phyloP scores from a whole-genome alignment of 371 early-diverging fungal genomes.

The Mucor plumbeus region DNA sequence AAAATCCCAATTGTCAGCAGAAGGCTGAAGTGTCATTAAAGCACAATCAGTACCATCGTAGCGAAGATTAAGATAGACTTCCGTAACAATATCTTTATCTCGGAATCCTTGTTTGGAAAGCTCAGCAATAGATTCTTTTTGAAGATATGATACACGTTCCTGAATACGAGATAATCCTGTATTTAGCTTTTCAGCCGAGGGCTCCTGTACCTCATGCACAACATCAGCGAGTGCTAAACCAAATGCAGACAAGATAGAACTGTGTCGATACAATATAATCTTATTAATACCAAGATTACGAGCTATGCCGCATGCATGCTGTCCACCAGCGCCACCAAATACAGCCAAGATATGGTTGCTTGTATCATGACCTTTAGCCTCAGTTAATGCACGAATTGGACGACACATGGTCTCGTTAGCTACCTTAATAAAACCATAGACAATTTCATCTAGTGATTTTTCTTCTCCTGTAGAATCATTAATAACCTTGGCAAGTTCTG shows the following conservation, averaged over 20 bases:
- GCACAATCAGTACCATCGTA: slow-evolving; percentile 96
- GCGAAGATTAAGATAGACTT: slow-evolving; percentile 87
- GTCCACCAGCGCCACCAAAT: slow-evolving; percentile 97
- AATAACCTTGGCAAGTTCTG: slow-evolving; percentile 66
- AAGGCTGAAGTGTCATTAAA: slow-evolving; percentile 85
- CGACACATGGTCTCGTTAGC: slow-evolving; percentile 97
- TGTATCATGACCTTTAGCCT: slow-evolving; percentile 92
- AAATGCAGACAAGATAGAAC: slow-evolving; percentile 93
- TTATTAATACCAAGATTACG: slow-evolving; percentile 81
- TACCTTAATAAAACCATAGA: slow-evolving; percentile 91
- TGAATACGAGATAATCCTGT: slow-evolving; percentile 49
- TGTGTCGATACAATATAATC: slow-evolving; percentile 85
- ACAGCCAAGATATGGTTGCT: slow-evolving; percentile 86
- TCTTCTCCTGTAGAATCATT: slow-evolving; percentile 54
- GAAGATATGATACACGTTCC: slow-evolving; percentile 57
- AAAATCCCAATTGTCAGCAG: slow-evolving; percentile 64
- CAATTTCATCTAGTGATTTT: slow-evolving; percentile 80
- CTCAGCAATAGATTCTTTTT: slow-evolving; percentile 50
- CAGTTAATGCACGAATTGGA: slow-evolving; percentile 92
- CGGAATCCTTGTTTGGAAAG: slow-evolving; percentile 70
- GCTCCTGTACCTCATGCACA: slow-evolving; percentile 91
- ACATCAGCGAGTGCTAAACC: slow-evolving; percentile 92
- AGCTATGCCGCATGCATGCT: slow-evolving; percentile 95
- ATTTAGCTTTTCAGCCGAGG: slow-evolving; percentile 59
- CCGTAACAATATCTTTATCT: slow-evolving; percentile 53